A percentile compares a stretch with the other conserved stretches of the same genome.
These are phyloP conservation scores for Alternaria sp. DNA, from an alignment of 2,329 filamentous ascomycete species.

Conservation along the genomic window DNA sequence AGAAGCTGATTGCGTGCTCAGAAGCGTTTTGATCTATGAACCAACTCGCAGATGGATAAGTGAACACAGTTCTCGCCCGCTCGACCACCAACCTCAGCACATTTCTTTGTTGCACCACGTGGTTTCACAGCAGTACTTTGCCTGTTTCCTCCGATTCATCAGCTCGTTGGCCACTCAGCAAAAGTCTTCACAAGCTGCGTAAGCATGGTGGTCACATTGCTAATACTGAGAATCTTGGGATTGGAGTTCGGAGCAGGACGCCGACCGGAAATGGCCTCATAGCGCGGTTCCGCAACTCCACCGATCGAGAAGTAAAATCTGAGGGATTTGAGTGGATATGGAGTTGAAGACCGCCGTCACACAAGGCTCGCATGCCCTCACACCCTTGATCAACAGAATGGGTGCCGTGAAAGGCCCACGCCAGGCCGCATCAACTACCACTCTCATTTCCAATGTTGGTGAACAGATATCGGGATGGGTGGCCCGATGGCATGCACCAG, in stretches of 20 bases:
- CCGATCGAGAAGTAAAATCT: constrained; percentile 60
- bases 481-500: neutral
- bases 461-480: neutral
- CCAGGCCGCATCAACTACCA: neutral
- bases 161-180: neutral
- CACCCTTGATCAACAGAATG: constrained; percentile 44
- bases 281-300: constrained; percentile 56
- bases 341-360: constrained; percentile 57
- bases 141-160: neutral
- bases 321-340: constrained; percentile 64
- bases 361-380: constrained; percentile 65
- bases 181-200: neutral
- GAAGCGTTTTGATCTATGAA: neutral
- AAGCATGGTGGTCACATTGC: neutral
- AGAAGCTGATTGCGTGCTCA: neutral
- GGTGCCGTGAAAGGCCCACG: neutral
- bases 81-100: neutral
- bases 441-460: neutral
- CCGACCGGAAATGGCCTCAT: constrained; percentile 61
- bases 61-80: neutral
- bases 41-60: constrained; percentile 5
- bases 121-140: constrained; percentile 1
- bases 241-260: constrained; percentile 59
- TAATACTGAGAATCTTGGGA: neutral
- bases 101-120: neutral